phyloP scores from a whole-genome alignment of 805 yeast species.

The Barnettozyma botsteinii region DNA sequence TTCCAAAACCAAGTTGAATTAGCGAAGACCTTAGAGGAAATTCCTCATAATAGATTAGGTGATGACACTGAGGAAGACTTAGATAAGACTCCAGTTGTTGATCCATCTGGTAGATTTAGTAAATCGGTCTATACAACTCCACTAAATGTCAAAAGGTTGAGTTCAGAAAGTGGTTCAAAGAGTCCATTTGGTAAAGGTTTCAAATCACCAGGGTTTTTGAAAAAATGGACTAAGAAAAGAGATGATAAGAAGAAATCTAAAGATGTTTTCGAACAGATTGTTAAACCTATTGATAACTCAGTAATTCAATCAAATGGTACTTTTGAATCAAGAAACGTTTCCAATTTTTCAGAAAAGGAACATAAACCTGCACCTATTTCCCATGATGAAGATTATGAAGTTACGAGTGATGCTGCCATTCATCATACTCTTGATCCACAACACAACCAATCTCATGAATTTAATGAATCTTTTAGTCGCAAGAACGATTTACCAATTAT shows the following conservation, averaged over 20 bases:
- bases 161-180: constrained; percentile 4
- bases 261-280: constrained; percentile 15
- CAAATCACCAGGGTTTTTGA: constrained; percentile 21
- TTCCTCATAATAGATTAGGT: background rate
- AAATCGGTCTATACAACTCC: constrained; percentile 7
- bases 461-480: background rate
- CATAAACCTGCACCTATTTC: background rate
- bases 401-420: constrained; percentile 19
- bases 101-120: constrained; percentile 1
- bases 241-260: constrained; percentile 13
- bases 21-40: background rate
- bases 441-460: background rate
- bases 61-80: background rate
- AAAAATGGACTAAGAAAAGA: constrained; percentile 19
- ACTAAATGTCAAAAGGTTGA: constrained; percentile 2
- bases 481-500: background rate
- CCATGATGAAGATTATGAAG: constrained; percentile 12
- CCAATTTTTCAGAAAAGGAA: constrained; percentile 3
- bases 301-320: constrained; percentile 6
- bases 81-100: constrained; percentile 5
- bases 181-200: constrained; percentile 4
- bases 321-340: constrained; percentile 8
- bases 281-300: constrained; percentile 10
- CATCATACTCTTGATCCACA: constrained; percentile 7
- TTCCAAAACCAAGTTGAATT: background rate